Evolutionary conservation across 1,284 basidiomycete genomes (phyloP).

Genomic region (Cryptococcus depauperatus): DNA sequence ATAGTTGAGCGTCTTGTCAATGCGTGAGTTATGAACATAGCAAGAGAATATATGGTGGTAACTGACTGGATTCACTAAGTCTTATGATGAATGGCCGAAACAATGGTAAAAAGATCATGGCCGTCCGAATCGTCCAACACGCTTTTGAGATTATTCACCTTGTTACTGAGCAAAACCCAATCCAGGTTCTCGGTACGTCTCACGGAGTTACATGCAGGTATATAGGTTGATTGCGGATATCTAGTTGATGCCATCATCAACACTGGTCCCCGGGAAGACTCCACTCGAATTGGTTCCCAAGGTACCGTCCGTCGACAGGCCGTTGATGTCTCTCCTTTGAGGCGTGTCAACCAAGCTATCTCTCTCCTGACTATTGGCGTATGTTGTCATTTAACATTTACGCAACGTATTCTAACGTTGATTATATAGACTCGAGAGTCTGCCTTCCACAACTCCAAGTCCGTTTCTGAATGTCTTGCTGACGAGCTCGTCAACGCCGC

Average conservation of each 20-base stretch:
- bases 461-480: constrained; percentile 95
- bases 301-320: constrained; percentile 99
- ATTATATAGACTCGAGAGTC: constrained; percentile 88
- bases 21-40: constrained; percentile 55
- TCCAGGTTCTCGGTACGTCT: constrained; percentile 62
- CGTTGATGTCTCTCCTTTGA: constrained; percentile 97
- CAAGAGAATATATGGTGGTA: neutral
- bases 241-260: constrained; percentile 97
- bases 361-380: constrained; percentile 92
- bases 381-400: constrained; percentile 42
- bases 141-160: constrained; percentile 99
- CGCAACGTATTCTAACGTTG: no score
- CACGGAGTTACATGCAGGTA: neutral
- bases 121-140: constrained; percentile 98
- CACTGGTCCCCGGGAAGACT: constrained; percentile 99
- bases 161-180: constrained; percentile 99
- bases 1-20: constrained; percentile 99
- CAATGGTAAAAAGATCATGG: constrained; percentile 99
- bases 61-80: constrained; percentile 34
- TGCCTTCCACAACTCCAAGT: constrained; percentile 99
- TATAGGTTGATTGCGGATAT: constrained; percentile 49
- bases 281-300: constrained; percentile 98
- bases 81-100: constrained; percentile 99
- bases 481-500: constrained; percentile 99
- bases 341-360: constrained; percentile 97